Evolutionary conservation across 2,329 filamentous ascomycete genomes (phyloP), one percentile per base, ranked within the genome.

Genomic region (Dothideomycetes sp.): DNA sequence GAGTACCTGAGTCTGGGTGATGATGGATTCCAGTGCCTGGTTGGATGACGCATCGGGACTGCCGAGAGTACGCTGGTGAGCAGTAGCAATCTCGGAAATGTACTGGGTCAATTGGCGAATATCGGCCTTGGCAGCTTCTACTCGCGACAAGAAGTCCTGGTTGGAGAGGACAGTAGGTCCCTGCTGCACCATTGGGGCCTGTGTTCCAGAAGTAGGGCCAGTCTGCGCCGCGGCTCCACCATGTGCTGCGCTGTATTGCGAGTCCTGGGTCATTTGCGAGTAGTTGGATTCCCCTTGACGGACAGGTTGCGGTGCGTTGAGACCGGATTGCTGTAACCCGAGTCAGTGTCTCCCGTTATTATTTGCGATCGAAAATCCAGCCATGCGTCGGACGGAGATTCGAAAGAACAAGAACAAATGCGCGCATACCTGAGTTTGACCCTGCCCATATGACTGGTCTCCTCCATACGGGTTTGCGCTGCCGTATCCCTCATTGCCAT

Each of bases 31-130:
- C 17, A 85, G 70, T 61, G 78, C 73, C 34, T 59, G 57, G 1
- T 69, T 69, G 9, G 65, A 56, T 22, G 45, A 43, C 49, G 56
- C 60, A 58, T 85, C 81, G 43, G 78, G 71, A 46, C 78, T 79
- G 49, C 74, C 71, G 19, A 88, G 71, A 17, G 80, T 72, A 55
- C 79, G 79, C 67, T 85, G 80, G 62, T 88, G 82, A 41, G 84
- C 68, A 43, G 71, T 71, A 31, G 73, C 74, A 50, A 88, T 83
- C 52, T 76, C 65, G 52, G 77, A 70, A 53, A 88, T 76, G 54
- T 80, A 76, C 31, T 64, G 67, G n/a, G 74, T 76, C 43, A 88
- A 71, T 33, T 70, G 70, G 45, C 73, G 69, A 58, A 88, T 84
- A 51, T 84, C 73, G 51, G 71, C 68, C 61, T 82, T 82, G 45